These are phyloP conservation scores for Rutstroemia sp. DNA, from an alignment of 2,329 filamentous ascomycete species.

Conservation along the genomic window DNA sequence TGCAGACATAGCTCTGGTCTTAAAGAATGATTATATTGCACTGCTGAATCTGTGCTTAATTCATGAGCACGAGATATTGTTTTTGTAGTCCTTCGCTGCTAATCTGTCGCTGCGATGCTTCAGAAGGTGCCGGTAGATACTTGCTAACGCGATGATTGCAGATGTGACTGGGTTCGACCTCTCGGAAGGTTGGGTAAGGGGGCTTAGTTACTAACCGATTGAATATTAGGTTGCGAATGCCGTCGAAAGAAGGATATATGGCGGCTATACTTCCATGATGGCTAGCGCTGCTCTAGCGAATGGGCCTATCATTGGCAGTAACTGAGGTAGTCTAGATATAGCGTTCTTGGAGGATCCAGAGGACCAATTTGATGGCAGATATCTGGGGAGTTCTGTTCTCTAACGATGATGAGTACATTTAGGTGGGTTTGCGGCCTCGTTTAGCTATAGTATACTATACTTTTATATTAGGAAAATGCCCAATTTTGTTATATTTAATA, in stretches of 20 bases:
- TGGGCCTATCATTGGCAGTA: constrained; percentile 22
- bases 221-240: constrained; percentile 41
- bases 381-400: too few relatives aligned
- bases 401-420: too few relatives aligned
- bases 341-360: constrained; percentile 21
- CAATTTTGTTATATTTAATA: too few relatives aligned
- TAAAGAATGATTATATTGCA: constrained; percentile 41
- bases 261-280: constrained; percentile 54
- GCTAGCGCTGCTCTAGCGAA: constrained; percentile 37
- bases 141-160: constrained; percentile 52
- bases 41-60: constrained; percentile 44
- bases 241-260: constrained; percentile 55
- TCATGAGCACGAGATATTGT: not conserved
- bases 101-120: constrained; percentile 21
- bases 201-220: not conserved
- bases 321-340: constrained; percentile 9
- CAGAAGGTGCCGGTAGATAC: constrained; percentile 46
- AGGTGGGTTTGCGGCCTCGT: too few relatives aligned
- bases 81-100: not conserved
- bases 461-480: too few relatives aligned
- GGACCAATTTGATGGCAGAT: constrained; percentile 44
- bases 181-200: not conserved
- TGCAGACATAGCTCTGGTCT: constrained; percentile 46
- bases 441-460: too few relatives aligned
- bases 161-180: constrained; percentile 32